Evolutionary conservation across 441 rosid species (phyloP), one percentile per base, ranked within the genome.

Genomic region (Dalechampia spathulata): DNA sequence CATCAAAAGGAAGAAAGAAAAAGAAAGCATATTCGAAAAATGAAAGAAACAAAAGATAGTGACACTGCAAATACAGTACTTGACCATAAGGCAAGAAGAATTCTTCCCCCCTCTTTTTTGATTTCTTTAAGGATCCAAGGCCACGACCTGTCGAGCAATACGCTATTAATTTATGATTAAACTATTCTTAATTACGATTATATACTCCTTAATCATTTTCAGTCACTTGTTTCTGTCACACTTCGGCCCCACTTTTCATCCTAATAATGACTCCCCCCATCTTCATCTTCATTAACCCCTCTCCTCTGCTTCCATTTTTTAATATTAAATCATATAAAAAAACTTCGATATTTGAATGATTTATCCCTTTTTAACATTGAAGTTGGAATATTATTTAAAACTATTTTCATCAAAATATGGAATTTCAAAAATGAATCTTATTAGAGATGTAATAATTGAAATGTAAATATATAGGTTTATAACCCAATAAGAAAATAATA

Each of bases 1-100:
- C 49, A 48, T 49, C 48, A 46, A 23, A 17, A 42, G n/a, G 3
- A 23, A 39, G 11, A 37, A 2, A 14, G 14, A 50, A 40, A 46
- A 43, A 55, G 38, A 28, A 40, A 30, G 72, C 63, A 71, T 64
- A 72, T 77, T 75, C 74, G 48, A 52, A 76, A 65, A 67, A 40
- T 58, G 78, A 70, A 74, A 45, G 64, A 71, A 65, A 77, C 85
- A 75, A 71, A 73, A 77, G 71, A 69, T 55, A 72, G 73, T 68
- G 78, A 75, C 80, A 70, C 63, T 52, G 58, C 61, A 63, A 68
- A 39, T 55, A 47, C 58, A 53, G 58, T 55, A 49, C 4, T 30
- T 30, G 34, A 30, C 57, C 28, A 12, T 26, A 61, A 58, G 49
- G 48, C 57, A 46, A 57, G 50, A 58, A 51, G 55, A 14, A 32